A percentile compares a stretch with the other conserved stretches of the same genome.
Conservation (phyloP, 495 filamentous ascomycete genomes). For the Xylaria acuta region DNA sequence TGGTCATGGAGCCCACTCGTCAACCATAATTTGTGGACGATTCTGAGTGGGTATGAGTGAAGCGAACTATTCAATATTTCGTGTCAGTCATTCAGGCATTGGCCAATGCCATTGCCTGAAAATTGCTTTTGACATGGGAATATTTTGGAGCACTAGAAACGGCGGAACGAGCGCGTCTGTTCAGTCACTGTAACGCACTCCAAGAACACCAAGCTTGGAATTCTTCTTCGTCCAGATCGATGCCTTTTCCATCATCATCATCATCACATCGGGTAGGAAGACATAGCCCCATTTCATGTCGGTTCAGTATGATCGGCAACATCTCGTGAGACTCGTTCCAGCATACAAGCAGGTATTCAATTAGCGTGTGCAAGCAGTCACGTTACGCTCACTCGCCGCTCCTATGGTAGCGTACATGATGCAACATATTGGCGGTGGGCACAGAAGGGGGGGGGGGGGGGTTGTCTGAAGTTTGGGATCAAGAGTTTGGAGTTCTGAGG, state of each 20-base stretch:
- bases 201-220: neutral
- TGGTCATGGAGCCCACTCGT: slow-evolving; percentile 21
- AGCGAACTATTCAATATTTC: slow-evolving; percentile 17
- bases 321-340: neutral
- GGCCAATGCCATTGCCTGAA: slow-evolving; percentile 10
- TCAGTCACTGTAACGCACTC: neutral
- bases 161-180: neutral
- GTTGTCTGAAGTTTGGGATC: neutral
- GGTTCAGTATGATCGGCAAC: neutral
- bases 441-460: no score
- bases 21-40: slow-evolving; percentile 1
- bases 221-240: neutral
- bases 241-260: neutral
- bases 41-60: slow-evolving; percentile 5
- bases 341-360: neutral
- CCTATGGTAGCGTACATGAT: slow-evolving; percentile 6
- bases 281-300: neutral
- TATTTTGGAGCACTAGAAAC: neutral
- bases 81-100: slow-evolving; percentile 10
- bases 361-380: slow-evolving; percentile 11
- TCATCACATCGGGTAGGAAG: neutral
- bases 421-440: neutral
- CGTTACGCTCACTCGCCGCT: slow-evolving; percentile 4
- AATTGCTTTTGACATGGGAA: slow-evolving; percentile 15
- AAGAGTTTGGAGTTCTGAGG: neutral